Evolutionary conservation across 352 stramenopile species (phyloP), one percentile per base, ranked within the genome.

Genomic region (Phytophthora capsici): DNA sequence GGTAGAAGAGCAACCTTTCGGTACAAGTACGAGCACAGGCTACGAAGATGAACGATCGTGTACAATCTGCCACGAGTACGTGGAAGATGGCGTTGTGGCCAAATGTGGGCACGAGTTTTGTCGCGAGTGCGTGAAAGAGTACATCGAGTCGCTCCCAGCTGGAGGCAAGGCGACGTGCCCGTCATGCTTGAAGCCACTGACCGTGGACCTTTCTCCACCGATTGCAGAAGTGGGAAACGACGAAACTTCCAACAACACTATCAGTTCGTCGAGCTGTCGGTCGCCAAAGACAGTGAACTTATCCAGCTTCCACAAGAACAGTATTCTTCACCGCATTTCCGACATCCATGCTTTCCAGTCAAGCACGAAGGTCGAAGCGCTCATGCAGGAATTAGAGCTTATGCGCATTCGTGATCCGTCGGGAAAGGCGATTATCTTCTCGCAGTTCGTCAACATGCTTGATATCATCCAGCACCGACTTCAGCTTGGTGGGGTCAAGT

Each of bases 371-470:
- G 97, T 99, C 48, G 97, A 99, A 78, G 97, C 97, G 4, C 67
- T 99, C 6, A 97, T 99, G 71, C 82, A 99, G 65, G 97, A 99
- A 67, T 72, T 99, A 0, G 84, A 98, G 46, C 70, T 89, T 30
- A 99, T 99, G 96, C 84, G 95, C 20, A 46, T 84, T 54, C 82
- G 84, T 0, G 97, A 98, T 67, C 93, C 93, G 10, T 97, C 94
- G 1, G 95, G 90, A 45, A 99, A 99, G 80, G 97, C 97, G 1
- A 98, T 99, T 46, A 95, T 99, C 9, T 99, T 99, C 62, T 98
- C 91, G 4, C 88, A 98, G 73, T 99, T 99, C 79, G 96, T 99
- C 19, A 99, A 99, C 61, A 99, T 99, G 96, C 87, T 99, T 3
- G 97, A 99, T 74, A 89, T 99, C 13, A 96, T 99, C 63, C 89